Evolutionary conservation across 768 basidiomycete genomes (phyloP).

Genomic region (Tylopilus cervinicoccineus): DNA sequence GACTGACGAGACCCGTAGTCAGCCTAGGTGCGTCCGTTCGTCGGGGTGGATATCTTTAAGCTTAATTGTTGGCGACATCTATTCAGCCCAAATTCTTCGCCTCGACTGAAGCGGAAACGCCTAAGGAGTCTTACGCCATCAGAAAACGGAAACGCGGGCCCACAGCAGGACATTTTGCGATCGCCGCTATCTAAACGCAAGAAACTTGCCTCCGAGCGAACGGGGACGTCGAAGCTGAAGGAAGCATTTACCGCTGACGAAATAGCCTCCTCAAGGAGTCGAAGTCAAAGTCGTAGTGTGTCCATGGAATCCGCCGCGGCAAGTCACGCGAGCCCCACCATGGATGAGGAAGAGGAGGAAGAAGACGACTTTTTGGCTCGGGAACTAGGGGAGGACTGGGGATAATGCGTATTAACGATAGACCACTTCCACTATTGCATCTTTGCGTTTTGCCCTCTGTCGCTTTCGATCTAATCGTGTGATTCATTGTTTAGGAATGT

Average conservation of each 20-base stretch:
- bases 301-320: conserved; percentile 6
- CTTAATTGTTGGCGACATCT: conserved; percentile 6
- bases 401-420: conserved; percentile 39
- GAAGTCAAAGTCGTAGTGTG: conserved; percentile 23
- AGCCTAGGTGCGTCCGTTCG: conserved; percentile 35
- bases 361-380: conserved; percentile 78
- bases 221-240: conserved; percentile 64
- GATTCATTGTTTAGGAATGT: conserved; percentile 41
- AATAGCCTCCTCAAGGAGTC: conserved; percentile 22
- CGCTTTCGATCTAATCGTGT: conserved; percentile 22
- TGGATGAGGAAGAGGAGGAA: conserved; percentile 40
- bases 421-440: not conserved
- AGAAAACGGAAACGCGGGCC: conserved; percentile 41
- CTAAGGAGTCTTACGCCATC: conserved; percentile 70
- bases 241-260: conserved; percentile 60
- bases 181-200: conserved; percentile 81
- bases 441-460: conserved; percentile 1
- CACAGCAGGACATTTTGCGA: conserved; percentile 42
- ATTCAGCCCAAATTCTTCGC: conserved; percentile 39
- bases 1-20: conserved; percentile 49
- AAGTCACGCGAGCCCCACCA: conserved; percentile 22
- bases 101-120: conserved; percentile 59
- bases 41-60: conserved; percentile 18
- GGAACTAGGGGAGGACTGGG: conserved; percentile 74
- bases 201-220: conserved; percentile 63